A percentile compares a stretch with the other conserved stretches of the same genome.
phyloP scores from a whole-genome alignment of 2,329 filamentous ascomycete genomes.

The Ophiocordyceps sinensis region DNA sequence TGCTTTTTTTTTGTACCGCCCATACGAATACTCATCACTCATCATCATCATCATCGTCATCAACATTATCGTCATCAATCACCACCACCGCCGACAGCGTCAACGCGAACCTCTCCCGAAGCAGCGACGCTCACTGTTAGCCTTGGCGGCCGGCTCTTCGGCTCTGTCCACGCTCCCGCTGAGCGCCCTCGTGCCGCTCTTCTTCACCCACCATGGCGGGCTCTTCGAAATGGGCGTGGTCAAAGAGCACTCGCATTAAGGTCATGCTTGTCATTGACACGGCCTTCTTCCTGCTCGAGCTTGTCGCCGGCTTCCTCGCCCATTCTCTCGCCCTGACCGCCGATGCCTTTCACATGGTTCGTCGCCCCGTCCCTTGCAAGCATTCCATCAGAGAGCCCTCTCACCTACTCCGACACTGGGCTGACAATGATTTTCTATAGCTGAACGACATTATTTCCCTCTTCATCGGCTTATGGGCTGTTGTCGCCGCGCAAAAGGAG shows the following conservation, averaged over 20 bases:
- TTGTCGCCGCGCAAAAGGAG: conserved; percentile 71
- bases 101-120: no score
- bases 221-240: conserved; percentile 56
- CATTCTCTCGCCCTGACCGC: conserved; percentile 88
- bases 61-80: no score
- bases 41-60: no score
- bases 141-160: no score
- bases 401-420: neutral
- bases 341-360: conserved; percentile 95
- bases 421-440: conserved; percentile 25
- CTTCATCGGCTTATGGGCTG: conserved; percentile 86
- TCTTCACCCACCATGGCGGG: conserved; percentile 11
- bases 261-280: conserved; percentile 86
- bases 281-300: conserved; percentile 79
- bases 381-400: neutral
- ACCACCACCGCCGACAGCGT: no score
- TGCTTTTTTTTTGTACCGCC: no score
- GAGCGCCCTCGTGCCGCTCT: neutral
- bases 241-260: conserved; percentile 82
- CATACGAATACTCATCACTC: no score
- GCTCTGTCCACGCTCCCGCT: neutral
- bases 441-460: conserved; percentile 96
- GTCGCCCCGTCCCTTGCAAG: conserved; percentile 12
- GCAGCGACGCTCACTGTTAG: no score
- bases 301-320: conserved; percentile 73